These are phyloP conservation scores for button mushroom (Agaricus bisporus) DNA, from an alignment of 768 basidiomycete species.

Conservation along the genomic window DNA sequence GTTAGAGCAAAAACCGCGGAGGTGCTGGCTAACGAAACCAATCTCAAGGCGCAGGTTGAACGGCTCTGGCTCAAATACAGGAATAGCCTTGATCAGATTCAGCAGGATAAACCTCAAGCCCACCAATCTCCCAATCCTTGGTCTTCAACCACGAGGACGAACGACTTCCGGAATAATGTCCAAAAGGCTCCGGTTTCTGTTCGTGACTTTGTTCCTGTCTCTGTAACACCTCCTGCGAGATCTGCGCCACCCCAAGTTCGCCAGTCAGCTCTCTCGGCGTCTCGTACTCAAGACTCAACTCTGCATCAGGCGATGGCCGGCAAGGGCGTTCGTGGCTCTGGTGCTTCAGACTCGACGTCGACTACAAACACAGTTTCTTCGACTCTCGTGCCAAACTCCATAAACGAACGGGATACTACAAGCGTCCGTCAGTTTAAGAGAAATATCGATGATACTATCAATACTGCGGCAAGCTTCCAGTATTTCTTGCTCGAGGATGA, in stretches of 20 bases:
- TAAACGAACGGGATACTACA: constrained; percentile 19
- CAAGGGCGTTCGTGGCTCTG: constrained; percentile 14
- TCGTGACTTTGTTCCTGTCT: constrained; percentile 52
- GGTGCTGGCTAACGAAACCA: constrained; percentile 48
- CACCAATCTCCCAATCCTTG: not conserved
- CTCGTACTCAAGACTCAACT: constrained; percentile 46
- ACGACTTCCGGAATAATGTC: constrained; percentile 11
- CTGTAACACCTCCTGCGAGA: constrained; percentile 28
- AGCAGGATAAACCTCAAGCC: constrained; percentile 26
- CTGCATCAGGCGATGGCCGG: constrained; percentile 47
- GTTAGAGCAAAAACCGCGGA: constrained; percentile 49
- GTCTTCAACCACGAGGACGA: constrained; percentile 10
- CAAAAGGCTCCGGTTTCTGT: constrained; percentile 33
- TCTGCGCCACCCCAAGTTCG: constrained; percentile 34
- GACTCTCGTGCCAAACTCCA: constrained; percentile 25
- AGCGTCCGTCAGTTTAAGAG: constrained; percentile 37
- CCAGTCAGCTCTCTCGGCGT: constrained; percentile 65
- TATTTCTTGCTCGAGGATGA: constrained; percentile 43
- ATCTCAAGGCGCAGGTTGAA: constrained; percentile 53
- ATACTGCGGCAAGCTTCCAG: constrained; percentile 40
- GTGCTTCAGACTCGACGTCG: constrained; percentile 20
- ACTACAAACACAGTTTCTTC: constrained; percentile 27
- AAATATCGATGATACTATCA: constrained; percentile 32
- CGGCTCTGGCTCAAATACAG: constrained; percentile 56
- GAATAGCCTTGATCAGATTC: constrained; percentile 37